Evolutionary conservation across 2,329 filamentous ascomycete species (phyloP).

Genomic region (Colletotrichum incanum): DNA sequence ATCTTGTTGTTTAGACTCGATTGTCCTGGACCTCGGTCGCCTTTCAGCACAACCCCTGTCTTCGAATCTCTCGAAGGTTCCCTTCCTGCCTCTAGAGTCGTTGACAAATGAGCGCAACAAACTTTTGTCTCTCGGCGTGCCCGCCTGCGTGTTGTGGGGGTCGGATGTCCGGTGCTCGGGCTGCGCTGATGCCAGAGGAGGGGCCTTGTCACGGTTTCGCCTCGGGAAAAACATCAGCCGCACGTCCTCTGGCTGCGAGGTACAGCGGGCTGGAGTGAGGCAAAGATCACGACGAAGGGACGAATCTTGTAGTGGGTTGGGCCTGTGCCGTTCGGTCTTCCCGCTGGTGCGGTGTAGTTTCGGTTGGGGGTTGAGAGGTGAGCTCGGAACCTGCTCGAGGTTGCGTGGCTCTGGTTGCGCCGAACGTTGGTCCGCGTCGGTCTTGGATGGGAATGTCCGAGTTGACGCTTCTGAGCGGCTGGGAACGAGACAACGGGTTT

Average conservation of each 20-base stretch:
- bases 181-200: slow-evolving; percentile 4
- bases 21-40: background rate
- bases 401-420: background rate
- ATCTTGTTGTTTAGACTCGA: background rate
- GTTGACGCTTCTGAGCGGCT: background rate
- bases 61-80: background rate
- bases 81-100: background rate
- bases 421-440: too few species aligned
- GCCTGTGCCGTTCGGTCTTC: slow-evolving; percentile 4
- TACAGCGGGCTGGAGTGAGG: background rate
- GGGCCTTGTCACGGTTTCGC: slow-evolving; percentile 19
- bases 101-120: background rate
- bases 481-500: background rate
- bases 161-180: slow-evolving; percentile 30
- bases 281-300: background rate
- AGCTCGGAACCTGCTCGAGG: background rate
- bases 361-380: background rate
- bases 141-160: background rate
- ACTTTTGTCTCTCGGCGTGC: background rate
- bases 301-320: background rate
- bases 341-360: background rate
- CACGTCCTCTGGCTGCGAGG: background rate
- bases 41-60: too few species aligned
- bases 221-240: slow-evolving; percentile 3
- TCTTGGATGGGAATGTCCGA: background rate